A percentile compares a stretch with the other conserved stretches of the same genome.
phyloP scores from a whole-genome alignment of 192 early-diverging fungal genomes.

The Coemansia sp. region DNA sequence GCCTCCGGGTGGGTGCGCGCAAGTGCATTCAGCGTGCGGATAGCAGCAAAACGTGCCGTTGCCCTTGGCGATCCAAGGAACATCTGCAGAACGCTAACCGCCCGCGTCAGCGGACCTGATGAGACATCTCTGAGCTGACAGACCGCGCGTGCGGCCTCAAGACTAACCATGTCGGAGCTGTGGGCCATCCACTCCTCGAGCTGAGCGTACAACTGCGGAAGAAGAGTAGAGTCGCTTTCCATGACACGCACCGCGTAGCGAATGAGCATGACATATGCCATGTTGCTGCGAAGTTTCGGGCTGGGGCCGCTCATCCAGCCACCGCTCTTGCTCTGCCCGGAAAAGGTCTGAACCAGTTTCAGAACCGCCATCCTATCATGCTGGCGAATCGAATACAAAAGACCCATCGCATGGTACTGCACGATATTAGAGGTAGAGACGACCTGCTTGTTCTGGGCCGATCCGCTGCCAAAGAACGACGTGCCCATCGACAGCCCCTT shows the following conservation, averaged over 20 bases:
- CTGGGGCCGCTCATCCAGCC: conserved; percentile 59
- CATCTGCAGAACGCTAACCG: conserved; percentile 90
- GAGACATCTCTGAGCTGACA: conserved; percentile 86
- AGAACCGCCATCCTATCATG: conserved; percentile 98
- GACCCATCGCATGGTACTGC: conserved; percentile 97
- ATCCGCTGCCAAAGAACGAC: conserved; percentile 50
- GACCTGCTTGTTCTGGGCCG: conserved; percentile 25
- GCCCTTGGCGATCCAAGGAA: conserved; percentile 92
- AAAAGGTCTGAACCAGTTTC: conserved; percentile 90
- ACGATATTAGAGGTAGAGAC: conserved; percentile 77
- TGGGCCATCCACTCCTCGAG: conserved; percentile 90
- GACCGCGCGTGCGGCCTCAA: conserved; percentile 95
- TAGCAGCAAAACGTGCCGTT: conserved; percentile 93
- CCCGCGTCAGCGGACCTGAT: conserved; percentile 83
- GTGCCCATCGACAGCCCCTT: conserved; percentile 63
- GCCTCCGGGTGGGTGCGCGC: conserved; percentile 87
- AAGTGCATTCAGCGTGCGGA: conserved; percentile 92
- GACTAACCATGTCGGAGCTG: conserved; percentile 97
- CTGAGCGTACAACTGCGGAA: conserved; percentile 67
- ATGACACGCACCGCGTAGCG: conserved; percentile 87
- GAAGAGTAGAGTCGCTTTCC: conserved; percentile 70
- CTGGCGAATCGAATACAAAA: conserved; percentile 92
- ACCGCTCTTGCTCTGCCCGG: conserved; percentile 51
- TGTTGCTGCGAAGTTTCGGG: conserved; percentile 70
- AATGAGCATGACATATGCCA: conserved; percentile 90